These are phyloP conservation scores for Fusarium nurragi DNA, from an alignment of 2,329 filamentous ascomycete species.

Conservation along the genomic window DNA sequence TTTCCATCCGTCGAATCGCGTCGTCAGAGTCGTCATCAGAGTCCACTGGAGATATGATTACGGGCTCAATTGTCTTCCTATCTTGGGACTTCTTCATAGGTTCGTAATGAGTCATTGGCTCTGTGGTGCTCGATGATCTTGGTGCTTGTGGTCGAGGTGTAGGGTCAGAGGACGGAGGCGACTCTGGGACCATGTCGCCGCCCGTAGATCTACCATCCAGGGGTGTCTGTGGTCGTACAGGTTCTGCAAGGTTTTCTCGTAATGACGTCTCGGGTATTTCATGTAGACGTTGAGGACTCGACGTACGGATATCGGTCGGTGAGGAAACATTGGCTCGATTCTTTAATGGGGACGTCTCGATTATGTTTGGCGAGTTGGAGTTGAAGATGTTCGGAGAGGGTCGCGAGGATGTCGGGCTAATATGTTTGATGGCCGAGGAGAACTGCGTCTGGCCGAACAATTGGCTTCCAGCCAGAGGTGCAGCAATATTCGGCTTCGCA, in stretches of 20 bases:
- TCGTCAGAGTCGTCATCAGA: constrained; percentile 51
- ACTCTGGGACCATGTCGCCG: constrained; percentile 51
- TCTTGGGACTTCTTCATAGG: constrained; percentile 59
- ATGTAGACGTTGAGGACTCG: constrained; percentile 53
- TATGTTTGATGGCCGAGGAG: constrained; percentile 61
- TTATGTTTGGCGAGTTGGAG: constrained; percentile 57
- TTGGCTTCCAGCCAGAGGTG: constrained; percentile 56
- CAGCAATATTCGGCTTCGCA: constrained; percentile 46
- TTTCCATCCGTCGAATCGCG: constrained; percentile 46
- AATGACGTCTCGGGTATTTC: constrained; percentile 46
- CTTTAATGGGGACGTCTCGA: constrained; percentile 61
- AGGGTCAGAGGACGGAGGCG: constrained; percentile 45
- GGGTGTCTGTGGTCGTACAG: constrained; percentile 42
- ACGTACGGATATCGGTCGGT: constrained; percentile 53
- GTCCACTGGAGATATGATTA: constrained; percentile 38
- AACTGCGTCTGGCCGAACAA: constrained; percentile 65
- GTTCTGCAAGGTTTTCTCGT: constrained; percentile 30
- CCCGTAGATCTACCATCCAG: constrained; percentile 38
- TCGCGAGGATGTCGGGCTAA: constrained; percentile 66
- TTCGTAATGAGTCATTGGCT: constrained; percentile 56
- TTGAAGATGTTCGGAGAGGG: constrained; percentile 63
- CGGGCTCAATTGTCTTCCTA: constrained; percentile 46
- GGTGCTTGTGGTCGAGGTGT: constrained; percentile 36
- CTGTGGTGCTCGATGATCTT: constrained; percentile 37
- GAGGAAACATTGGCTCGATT: constrained; percentile 59